Percentiles rank a stretch among this genome's conserved stretches.
These are phyloP conservation scores for Endoconidiophora polonica DNA, from an alignment of 2,329 filamentous ascomycete genomes.

Conservation along the genomic window DNA sequence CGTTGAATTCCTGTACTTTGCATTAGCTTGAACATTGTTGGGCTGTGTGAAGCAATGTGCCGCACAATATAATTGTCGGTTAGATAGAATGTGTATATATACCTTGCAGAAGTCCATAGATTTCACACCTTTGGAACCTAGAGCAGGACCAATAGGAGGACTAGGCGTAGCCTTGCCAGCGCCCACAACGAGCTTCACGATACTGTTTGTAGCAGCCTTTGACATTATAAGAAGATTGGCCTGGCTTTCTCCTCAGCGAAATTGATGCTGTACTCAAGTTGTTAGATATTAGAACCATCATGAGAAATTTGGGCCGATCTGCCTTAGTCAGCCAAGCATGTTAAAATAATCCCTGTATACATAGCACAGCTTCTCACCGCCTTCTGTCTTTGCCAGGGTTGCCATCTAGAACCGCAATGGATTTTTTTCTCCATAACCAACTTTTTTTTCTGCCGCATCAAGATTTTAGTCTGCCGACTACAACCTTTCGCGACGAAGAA, in stretches of 20 bases:
- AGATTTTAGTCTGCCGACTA: slow-evolving; percentile 1
- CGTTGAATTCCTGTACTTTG: slow-evolving; percentile 81
- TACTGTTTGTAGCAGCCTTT: slow-evolving; percentile 43
- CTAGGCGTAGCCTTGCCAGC: slow-evolving; percentile 89
- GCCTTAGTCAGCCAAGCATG: slow-evolving; percentile 8
- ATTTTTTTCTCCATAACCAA: slow-evolving; percentile 10
- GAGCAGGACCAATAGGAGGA: slow-evolving; percentile 86
- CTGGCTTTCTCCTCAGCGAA: neutral
- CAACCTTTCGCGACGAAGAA: neutral
- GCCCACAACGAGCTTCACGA: slow-evolving; percentile 95
- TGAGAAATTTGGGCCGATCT: slow-evolving; percentile 9
- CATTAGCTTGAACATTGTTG: neutral
- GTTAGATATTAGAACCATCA: neutral
- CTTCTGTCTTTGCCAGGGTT: slow-evolving; percentile 2
- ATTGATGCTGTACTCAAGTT: too few relatives aligned
- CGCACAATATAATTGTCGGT: neutral
- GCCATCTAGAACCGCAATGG: neutral
- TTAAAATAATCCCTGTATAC: too few relatives aligned
- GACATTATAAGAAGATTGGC: slow-evolving; percentile 28
- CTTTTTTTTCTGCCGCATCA: slow-evolving; percentile 12
- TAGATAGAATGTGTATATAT: slow-evolving; percentile 11
- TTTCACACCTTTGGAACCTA: slow-evolving; percentile 96
- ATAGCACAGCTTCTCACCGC: slow-evolving; percentile 2
- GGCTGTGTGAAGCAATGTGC: neutral
- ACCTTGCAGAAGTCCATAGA: slow-evolving; percentile 99